Percentiles rank a stretch among this genome's conserved stretches.
These are phyloP conservation scores for Alternaria ethzedia DNA, from an alignment of 2,329 filamentous ascomycete genomes.

Conservation along the genomic window DNA sequence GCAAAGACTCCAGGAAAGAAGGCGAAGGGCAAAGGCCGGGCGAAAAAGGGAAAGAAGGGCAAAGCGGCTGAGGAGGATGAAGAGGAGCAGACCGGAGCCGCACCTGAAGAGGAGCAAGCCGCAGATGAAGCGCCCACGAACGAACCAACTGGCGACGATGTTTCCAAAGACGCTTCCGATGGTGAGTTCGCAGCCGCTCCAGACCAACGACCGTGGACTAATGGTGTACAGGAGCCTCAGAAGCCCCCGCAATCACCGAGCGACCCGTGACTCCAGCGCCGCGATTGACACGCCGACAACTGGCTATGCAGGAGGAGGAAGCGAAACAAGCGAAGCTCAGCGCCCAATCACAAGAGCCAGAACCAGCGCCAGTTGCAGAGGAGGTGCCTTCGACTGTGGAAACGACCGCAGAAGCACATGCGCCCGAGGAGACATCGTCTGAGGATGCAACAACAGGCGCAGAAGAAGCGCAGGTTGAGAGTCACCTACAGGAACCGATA, in stretches of 20 bases:
- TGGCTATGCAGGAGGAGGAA: slow-evolving; percentile 43
- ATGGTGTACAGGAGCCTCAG: slow-evolving; percentile 26
- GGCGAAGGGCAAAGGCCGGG: slow-evolving; percentile 27
- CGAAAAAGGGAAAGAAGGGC: slow-evolving; percentile 36
- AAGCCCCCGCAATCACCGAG: slow-evolving; percentile 27
- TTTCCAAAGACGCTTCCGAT: slow-evolving; percentile 15
- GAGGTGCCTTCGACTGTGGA: slow-evolving; percentile 3
- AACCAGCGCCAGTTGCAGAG: slow-evolving; percentile 2
- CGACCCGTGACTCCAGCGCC: slow-evolving; percentile 32
- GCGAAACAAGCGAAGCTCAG: slow-evolving; percentile 29
- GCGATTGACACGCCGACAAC: slow-evolving; percentile 44
- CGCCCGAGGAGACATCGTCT: background rate
- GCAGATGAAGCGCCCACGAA: slow-evolving; percentile 24
- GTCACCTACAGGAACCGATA: background rate
- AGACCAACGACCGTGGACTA: slow-evolving; percentile 16
- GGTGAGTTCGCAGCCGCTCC: slow-evolving; percentile 21
- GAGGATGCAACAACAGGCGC: slow-evolving; percentile 5
- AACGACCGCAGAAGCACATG: slow-evolving; percentile 5
- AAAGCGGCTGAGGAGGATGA: slow-evolving; percentile 27
- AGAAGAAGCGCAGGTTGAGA: background rate
- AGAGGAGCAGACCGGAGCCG: slow-evolving; percentile 17
- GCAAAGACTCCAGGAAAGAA: slow-evolving; percentile 44
- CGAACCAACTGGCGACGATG: slow-evolving; percentile 30
- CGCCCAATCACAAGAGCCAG: slow-evolving; percentile 11
- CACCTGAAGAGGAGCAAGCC: slow-evolving; percentile 30